Conservation (phyloP, 495 filamentous ascomycete genomes). For the Mytilinidion resinicola region DNA sequence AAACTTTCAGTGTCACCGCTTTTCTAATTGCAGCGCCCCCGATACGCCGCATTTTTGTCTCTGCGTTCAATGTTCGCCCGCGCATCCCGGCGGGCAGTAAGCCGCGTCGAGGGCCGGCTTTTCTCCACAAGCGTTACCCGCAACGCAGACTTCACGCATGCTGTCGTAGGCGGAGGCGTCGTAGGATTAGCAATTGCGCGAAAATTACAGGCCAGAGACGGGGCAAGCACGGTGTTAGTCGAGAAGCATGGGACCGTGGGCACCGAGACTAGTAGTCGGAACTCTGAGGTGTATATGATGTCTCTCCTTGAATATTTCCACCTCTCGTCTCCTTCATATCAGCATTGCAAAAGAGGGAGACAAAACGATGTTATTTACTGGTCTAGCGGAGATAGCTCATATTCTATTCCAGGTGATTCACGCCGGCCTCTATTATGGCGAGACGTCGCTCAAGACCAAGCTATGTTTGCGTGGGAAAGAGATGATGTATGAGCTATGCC, state of each 20-base stretch:
- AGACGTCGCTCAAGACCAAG: constrained; percentile 66
- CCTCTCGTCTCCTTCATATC: not conserved
- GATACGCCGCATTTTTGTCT: no score
- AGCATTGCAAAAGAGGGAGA: not conserved
- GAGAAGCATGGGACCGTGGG: constrained; percentile 74
- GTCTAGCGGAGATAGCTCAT: not conserved
- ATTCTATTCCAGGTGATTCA: constrained; percentile 69
- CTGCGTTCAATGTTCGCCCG: not conserved
- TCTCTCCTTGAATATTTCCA: constrained; percentile 1
- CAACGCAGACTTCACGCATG: constrained; percentile 74
- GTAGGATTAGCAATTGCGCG: constrained; percentile 87
- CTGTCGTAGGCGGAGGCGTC: constrained; percentile 82
- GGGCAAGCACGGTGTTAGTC: constrained; percentile 67
- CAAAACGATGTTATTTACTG: not conserved
- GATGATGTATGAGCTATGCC: constrained; percentile 75
- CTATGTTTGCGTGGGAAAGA: constrained; percentile 74
- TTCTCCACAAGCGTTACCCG: constrained; percentile 29
- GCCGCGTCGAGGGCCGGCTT: not conserved
- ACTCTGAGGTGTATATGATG: constrained; percentile 60
- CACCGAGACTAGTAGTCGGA: constrained; percentile 86
- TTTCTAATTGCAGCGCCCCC: no score
- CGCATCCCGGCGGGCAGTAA: not conserved
- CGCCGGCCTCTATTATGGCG: constrained; percentile 87
- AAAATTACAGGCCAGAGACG: constrained; percentile 57
- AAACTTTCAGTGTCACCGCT: no score